Base-by-base conservation (phyloP, 805 yeast species). In the Naumovozyma baii region DNA sequence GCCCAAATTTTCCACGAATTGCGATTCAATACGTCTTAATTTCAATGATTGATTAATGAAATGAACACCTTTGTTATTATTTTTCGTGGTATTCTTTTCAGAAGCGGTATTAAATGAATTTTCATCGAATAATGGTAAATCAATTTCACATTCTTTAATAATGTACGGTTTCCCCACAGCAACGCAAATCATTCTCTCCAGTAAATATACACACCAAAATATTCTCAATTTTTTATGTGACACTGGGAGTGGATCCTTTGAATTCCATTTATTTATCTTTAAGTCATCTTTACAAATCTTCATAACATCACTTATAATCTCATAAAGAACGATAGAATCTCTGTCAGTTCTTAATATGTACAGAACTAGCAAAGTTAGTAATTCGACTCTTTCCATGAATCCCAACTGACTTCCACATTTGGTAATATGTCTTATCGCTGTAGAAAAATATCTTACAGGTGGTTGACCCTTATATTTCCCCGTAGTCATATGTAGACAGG, bases 161-260 rank as follows among this genome's bases (percentile, higher is more conserved):
- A 70, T 62, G 48, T 73, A 76, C 1, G 75, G 74, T 50, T 73
- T 73, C 3, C 81, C 78, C 10, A 78, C 77, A 7, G 81, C 74
- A 30, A 76, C 71, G 30, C 78, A 71, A 36, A 76, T 73, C 61
- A 77, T 69, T 51, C 81, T 69, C 50, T 78, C 84, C 34, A 76
- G 51, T n/a, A 75, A 50, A 52, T 77, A 78, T 5, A 72, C 71
- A 52, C 80, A 73, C 83, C 83, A 78, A 61, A 79, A 78, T 14
- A 74, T 59, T 45, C 83, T 65, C 57, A 75, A 55, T 49, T 66
- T 69, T 38, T 65, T 63, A 44, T 69, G 67, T 3, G 52, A 50
- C 39, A 44, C 41, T 8, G 5, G 5, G 14, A n/a, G 5, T 5
- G 49, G 46, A 37, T 51, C 57, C 8, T 51, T 40, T 3, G 48